Conservation (phyloP, 768 basidiomycete genomes). For the Mycena floridula region DNA sequence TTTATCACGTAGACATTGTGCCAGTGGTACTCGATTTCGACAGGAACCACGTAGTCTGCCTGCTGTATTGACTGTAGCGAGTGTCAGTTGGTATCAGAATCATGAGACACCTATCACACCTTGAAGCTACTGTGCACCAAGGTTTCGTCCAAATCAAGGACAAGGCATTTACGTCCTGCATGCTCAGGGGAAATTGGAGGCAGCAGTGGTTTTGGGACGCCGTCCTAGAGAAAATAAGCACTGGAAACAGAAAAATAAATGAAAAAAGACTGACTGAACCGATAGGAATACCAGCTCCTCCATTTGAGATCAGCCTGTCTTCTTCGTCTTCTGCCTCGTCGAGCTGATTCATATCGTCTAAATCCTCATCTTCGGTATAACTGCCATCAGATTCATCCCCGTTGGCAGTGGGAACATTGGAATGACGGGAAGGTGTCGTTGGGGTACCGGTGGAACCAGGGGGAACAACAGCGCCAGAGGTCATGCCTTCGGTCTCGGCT, state of each 20-base stretch:
- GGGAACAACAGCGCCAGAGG: constrained; percentile 87
- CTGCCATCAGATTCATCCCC: constrained; percentile 62
- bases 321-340: constrained; percentile 84
- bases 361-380: constrained; percentile 64
- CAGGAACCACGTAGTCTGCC: constrained; percentile 97
- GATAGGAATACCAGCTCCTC: constrained; percentile 92
- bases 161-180: constrained; percentile 88
- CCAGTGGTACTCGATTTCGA: constrained; percentile 97
- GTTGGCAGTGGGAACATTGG: constrained; percentile 34
- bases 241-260: constrained; percentile 4
- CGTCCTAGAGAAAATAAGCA: constrained; percentile 44
- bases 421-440: constrained; percentile 30
- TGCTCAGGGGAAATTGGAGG: constrained; percentile 79
- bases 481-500: constrained; percentile 81
- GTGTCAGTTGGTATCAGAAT: neutral
- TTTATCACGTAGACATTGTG: constrained; percentile 99
- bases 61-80: constrained; percentile 73
- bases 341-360: constrained; percentile 43
- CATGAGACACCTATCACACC: constrained; percentile 36
- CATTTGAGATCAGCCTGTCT: constrained; percentile 80
- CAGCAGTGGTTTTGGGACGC: constrained; percentile 78
- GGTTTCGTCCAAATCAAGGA: constrained; percentile 96
- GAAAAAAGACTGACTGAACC: constrained; percentile 62
- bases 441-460: constrained; percentile 71
- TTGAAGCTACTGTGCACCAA: constrained; percentile 98